phyloP scores from a whole-genome alignment of 83 land plant genomes.

The Picea mariana region DNA sequence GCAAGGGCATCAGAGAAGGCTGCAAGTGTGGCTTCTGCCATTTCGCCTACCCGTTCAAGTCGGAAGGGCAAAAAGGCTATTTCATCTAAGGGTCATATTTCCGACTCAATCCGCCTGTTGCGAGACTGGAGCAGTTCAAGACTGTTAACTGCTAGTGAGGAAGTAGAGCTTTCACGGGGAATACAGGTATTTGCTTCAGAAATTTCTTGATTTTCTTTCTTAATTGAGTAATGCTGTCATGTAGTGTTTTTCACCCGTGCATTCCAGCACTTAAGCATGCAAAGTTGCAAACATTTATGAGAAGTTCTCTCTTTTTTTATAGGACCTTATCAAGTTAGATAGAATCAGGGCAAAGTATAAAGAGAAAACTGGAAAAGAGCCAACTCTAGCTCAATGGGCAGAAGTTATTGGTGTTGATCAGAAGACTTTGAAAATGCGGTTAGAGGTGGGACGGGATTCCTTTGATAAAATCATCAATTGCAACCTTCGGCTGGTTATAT shows the following conservation, averaged over 20 bases:
- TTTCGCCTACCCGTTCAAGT: conserved; percentile 34
- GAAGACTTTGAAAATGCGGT: conserved; percentile 42
- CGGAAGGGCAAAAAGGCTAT: conserved; percentile 42
- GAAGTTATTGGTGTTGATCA: conserved; percentile 59
- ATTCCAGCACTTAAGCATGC: neutral
- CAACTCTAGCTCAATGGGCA: conserved; percentile 71
- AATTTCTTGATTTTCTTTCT: neutral
- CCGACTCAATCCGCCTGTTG: conserved; percentile 54
- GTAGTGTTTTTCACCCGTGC: neutral
- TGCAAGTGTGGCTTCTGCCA: conserved; percentile 22
- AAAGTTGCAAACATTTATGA: neutral
- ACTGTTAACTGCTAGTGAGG: conserved; percentile 61
- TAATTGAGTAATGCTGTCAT: neutral
- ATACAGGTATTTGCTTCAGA: conserved; percentile 50
- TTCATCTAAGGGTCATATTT: conserved; percentile 33
- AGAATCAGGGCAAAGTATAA: conserved; percentile 40
- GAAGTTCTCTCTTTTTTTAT: neutral
- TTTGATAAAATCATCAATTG: conserved; percentile 68
- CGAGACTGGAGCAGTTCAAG: conserved; percentile 39
- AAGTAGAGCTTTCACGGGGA: conserved; percentile 55
- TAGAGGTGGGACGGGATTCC: conserved; percentile 53
- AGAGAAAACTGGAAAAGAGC: conserved; percentile 48
- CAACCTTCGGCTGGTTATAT: conserved; percentile 73
- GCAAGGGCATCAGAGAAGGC: conserved; percentile 51
- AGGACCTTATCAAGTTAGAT: conserved; percentile 72